Conservation (phyloP, 495 filamentous ascomycete genomes). For the Viridothelium virens region DNA sequence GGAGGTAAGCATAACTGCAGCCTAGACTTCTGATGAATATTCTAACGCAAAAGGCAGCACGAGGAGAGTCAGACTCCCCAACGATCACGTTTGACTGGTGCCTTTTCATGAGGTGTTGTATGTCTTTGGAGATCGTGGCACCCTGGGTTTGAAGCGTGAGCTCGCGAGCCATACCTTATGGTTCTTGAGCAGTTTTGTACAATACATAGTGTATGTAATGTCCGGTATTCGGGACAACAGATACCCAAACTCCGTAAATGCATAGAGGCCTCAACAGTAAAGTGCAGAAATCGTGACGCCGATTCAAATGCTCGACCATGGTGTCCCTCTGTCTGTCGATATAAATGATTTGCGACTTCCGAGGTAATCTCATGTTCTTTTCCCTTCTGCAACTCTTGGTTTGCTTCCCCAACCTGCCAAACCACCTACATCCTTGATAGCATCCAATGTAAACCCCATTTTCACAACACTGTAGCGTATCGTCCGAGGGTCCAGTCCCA, state of each 20-base stretch:
- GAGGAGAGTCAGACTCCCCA: neutral
- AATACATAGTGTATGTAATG: neutral
- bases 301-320: neutral
- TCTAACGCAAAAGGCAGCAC: neutral
- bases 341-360: neutral
- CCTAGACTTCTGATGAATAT: neutral
- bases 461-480: constrained; percentile 80
- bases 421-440: constrained; percentile 56
- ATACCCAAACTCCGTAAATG: constrained; percentile 8
- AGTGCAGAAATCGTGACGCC: neutral
- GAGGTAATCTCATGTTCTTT: neutral
- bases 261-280: neutral
- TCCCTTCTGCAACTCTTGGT: neutral
- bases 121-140: neutral
- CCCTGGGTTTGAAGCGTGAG: neutral
- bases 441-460: constrained; percentile 68
- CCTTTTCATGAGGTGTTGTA: neutral
- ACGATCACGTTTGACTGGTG: neutral
- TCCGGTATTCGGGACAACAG: neutral
- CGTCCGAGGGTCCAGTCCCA: constrained; percentile 85
- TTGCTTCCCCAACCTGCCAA: constrained; percentile 50
- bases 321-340: neutral
- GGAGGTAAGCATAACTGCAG: constrained; percentile 42
- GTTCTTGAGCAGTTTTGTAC: neutral
- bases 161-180: neutral